These are phyloP conservation scores for Schwanniomyces polymorphus DNA, from an alignment of 805 yeast genomes.

Conservation along the genomic window DNA sequence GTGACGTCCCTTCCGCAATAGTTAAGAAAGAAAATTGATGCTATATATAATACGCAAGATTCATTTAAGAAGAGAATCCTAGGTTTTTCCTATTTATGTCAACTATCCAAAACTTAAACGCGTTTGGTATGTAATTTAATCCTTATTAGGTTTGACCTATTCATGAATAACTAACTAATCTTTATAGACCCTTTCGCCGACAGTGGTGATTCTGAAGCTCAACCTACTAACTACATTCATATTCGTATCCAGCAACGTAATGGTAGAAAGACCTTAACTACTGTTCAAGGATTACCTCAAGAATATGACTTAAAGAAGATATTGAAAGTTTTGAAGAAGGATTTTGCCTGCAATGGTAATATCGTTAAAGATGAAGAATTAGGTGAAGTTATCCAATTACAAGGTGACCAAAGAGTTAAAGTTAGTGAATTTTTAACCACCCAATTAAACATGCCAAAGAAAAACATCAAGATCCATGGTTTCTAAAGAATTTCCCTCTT, in stretches of 20 bases:
- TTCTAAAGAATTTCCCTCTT: slow-evolving; percentile 49
- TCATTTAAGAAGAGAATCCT: slow-evolving; percentile 6
- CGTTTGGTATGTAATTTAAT: slow-evolving; percentile 55
- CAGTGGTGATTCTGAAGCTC: slow-evolving; percentile 98
- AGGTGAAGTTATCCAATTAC: slow-evolving; percentile 96
- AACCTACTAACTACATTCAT: slow-evolving; percentile 93
- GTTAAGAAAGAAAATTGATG: not conserved
- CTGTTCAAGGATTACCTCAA: slow-evolving; percentile 95
- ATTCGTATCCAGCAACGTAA: slow-evolving; percentile 99
- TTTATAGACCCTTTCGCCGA: slow-evolving; percentile 98
- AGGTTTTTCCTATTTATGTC: slow-evolving; percentile 48
- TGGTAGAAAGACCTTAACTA: slow-evolving; percentile 97
- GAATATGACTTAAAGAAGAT: slow-evolving; percentile 95
- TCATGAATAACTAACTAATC: not conserved
- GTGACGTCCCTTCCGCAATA: not conserved
- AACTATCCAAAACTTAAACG: slow-evolving; percentile 88
- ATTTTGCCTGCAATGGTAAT: slow-evolving; percentile 98
- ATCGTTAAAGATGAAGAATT: slow-evolving; percentile 94
- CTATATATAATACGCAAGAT: not conserved
- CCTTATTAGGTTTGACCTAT: not conserved
- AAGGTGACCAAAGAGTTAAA: slow-evolving; percentile 98
- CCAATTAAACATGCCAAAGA: slow-evolving; percentile 88
- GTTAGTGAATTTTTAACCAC: slow-evolving; percentile 89
- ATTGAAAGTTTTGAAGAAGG: slow-evolving; percentile 91
- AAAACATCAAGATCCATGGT: slow-evolving; percentile 97